These are phyloP conservation scores for Malus sylvestris DNA, from an alignment of 306 rosid genomes.

Conservation along the genomic window DNA sequence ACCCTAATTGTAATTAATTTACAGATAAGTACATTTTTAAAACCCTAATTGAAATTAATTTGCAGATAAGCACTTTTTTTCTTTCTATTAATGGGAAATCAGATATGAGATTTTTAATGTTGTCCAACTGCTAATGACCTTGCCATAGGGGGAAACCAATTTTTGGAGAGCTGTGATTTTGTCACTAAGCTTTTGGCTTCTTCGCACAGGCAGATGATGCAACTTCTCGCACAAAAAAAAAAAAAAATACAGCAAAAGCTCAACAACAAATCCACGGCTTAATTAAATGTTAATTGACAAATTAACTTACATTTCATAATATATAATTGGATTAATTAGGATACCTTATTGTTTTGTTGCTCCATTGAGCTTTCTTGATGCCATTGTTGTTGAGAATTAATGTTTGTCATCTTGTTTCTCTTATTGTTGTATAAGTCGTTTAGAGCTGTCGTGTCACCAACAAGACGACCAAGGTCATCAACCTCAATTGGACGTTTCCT, in stretches of 20 bases:
- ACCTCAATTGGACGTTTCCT: slow-evolving; percentile 42
- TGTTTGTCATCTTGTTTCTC: slow-evolving; percentile 18
- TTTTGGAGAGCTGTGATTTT: slow-evolving; percentile 63
- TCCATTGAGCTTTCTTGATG: slow-evolving; percentile 9
- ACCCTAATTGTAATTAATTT: neutral
- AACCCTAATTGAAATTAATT: neutral
- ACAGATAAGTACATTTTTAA: neutral
- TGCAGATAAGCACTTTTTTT: neutral
- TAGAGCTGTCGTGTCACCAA: slow-evolving; percentile 9
- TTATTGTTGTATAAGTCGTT: slow-evolving; percentile 17
- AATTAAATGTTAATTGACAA: neutral
- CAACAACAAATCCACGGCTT: neutral
- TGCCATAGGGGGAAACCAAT: slow-evolving; percentile 82
- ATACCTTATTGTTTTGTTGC: slow-evolving; percentile 23
- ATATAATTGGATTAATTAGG: neutral
- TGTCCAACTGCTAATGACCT: slow-evolving; percentile 25
- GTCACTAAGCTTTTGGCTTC: slow-evolving; percentile 67
- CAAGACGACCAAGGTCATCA: neutral
- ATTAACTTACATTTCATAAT: neutral
- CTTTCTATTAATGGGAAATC: neutral
- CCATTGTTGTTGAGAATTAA: slow-evolving; percentile 27
- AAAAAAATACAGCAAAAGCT: neutral
- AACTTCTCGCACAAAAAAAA: slow-evolving; percentile 3
- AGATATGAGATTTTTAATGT: neutral
- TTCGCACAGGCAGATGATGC: slow-evolving; percentile 27